Conservation (phyloP, 108 stramenopile genomes). For the Aurantiochytrium sp. region DNA sequence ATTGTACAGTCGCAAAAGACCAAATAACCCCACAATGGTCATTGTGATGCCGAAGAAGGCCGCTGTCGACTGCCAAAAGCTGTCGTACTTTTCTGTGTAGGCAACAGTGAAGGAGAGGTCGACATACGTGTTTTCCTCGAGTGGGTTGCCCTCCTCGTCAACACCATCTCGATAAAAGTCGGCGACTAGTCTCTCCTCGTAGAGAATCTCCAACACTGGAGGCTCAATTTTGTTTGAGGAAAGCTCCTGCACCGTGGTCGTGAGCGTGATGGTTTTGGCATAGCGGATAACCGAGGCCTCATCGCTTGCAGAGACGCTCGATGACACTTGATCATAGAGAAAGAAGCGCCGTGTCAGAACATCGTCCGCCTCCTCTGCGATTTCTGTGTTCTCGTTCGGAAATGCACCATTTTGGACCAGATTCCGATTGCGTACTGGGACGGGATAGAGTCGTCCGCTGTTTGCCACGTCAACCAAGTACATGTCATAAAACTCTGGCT, state of each 20-base stretch:
- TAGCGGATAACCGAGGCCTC: conserved; percentile 57
- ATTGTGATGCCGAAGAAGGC: conserved; percentile 55
- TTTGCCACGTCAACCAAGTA: conserved; percentile 50
- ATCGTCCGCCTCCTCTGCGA: conserved; percentile 50
- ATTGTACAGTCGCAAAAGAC: conserved; percentile 1
- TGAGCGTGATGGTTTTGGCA: conserved; percentile 47
- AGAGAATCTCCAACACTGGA: conserved; percentile 54
- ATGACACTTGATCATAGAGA: conserved; percentile 52
- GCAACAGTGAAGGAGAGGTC: conserved; percentile 43
- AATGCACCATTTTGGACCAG: conserved; percentile 17
- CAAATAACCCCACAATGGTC: conserved; percentile 45
- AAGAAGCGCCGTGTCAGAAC: conserved; percentile 61
- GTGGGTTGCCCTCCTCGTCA: neutral
- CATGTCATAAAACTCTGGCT: conserved; percentile 60
- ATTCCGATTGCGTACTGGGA: conserved; percentile 53
- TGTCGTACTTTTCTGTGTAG: conserved; percentile 50
- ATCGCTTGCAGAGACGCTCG: neutral
- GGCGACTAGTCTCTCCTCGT: conserved; percentile 39
- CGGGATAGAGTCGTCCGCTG: conserved; percentile 46
- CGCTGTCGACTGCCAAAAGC: conserved; percentile 46
- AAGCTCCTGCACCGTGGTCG: conserved; percentile 33
- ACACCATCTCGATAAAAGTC: conserved; percentile 20
- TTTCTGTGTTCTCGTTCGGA: conserved; percentile 45
- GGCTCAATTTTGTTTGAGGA: conserved; percentile 47
- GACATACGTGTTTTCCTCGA: neutral